phyloP scores from a whole-genome alignment of 495 filamentous ascomycete species.

The Penicillium steckii region DNA sequence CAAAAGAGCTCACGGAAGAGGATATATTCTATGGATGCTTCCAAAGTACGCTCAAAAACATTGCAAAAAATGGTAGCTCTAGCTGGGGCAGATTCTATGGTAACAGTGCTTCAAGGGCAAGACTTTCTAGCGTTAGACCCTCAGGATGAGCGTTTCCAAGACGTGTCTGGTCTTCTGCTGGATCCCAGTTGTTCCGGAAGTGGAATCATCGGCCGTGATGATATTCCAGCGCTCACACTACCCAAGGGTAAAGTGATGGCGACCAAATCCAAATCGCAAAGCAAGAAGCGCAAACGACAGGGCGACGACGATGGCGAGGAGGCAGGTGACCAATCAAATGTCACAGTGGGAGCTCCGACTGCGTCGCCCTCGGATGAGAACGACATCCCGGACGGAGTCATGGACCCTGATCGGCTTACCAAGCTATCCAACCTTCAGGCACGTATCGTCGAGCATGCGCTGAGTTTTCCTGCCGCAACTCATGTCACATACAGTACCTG shows the following conservation, averaged over 20 bases:
- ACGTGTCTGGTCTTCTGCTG: constrained; percentile 73
- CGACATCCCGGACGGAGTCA: constrained; percentile 25
- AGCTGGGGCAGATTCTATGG: constrained; percentile 65
- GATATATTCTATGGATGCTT: constrained; percentile 46
- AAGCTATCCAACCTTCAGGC: constrained; percentile 78
- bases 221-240: constrained; percentile 58
- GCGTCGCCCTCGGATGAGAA: constrained; percentile 35
- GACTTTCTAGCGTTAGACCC: constrained; percentile 82
- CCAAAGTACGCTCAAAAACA: constrained; percentile 57
- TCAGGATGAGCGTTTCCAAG: constrained; percentile 41
- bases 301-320: constrained; percentile 25
- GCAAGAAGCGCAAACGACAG: constrained; percentile 46
- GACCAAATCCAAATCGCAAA: constrained; percentile 26
- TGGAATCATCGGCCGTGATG: constrained; percentile 86
- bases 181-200: constrained; percentile 95
- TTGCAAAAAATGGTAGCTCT: constrained; percentile 77
- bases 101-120: constrained; percentile 63
- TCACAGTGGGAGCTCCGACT: constrained; percentile 6
- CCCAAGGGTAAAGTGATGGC: constrained; percentile 30
- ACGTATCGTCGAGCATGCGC: constrained; percentile 74
- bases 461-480: constrained; percentile 73
- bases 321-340: constrained; percentile 13
- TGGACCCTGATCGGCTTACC: constrained; percentile 53
- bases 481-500: constrained; percentile 91
- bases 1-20: constrained; percentile 22